Evolutionary conservation across 192 early-diverging fungal genomes (phyloP).

Genomic region (Paraglomus occultum): DNA sequence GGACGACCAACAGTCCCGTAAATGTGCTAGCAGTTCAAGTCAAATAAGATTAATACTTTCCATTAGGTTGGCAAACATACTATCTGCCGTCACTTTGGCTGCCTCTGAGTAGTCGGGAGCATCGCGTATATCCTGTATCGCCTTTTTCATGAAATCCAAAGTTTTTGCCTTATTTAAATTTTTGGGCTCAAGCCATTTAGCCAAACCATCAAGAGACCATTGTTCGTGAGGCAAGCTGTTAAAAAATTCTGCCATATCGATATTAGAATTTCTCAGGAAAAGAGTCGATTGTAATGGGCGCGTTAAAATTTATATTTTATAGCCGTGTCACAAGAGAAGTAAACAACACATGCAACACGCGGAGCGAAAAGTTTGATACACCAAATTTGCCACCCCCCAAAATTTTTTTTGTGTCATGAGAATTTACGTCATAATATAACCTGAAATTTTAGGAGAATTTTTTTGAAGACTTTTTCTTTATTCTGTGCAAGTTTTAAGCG

Average conservation of each 20-base stretch:
- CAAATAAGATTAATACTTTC: constrained; percentile 9
- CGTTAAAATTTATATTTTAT: too few species aligned
- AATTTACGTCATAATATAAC: neutral
- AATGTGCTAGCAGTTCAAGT: too few species aligned
- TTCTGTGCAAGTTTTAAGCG: too few species aligned
- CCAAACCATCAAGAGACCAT: constrained; percentile 11
- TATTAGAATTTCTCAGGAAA: too few species aligned
- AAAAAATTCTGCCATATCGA: constrained; percentile 13
- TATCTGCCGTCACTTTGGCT: constrained; percentile 12
- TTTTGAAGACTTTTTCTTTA: too few species aligned
- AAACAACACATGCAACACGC: too few species aligned
- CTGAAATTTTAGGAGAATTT: too few species aligned
- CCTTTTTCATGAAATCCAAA: constrained; percentile 19
- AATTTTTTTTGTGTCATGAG: too few species aligned
- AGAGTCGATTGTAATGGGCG: too few species aligned
- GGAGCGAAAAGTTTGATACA: too few species aligned
- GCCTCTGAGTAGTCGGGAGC: neutral
- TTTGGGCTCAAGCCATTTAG: constrained; percentile 10
- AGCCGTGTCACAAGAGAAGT: too few species aligned
- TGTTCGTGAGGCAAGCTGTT: neutral
- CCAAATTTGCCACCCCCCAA: too few species aligned
- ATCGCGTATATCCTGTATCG: constrained; percentile 1
- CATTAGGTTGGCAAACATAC: constrained; percentile 7
- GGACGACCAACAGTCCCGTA: constrained; percentile 18
- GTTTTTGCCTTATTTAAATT: constrained; percentile 20